Base-by-base conservation (phyloP, 2,329 filamentous ascomycete species). In the Claviceps africana region DNA sequence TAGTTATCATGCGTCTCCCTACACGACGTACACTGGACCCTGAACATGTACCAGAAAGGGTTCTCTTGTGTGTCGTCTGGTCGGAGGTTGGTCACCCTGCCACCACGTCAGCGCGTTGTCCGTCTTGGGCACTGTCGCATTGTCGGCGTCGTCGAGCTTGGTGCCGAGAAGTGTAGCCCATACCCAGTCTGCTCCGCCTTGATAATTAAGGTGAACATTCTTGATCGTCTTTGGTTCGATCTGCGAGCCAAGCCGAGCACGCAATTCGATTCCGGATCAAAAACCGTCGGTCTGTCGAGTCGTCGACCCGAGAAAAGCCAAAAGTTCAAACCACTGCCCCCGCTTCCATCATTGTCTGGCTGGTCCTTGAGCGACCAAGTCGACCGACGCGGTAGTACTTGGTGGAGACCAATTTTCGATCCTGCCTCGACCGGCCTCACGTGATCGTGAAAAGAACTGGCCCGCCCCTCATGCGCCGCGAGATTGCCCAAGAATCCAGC, bases 31-130 rank as follows among this genome's bases (percentile, higher is more conserved):
- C 93, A 98, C 74, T 96, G 88, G 37, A 98, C 91, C 65, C 86
- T 93, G 79, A 98, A 97, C 49, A 88, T 96, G 72, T 95, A 98
- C 78, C 85, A 95, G 73, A 96, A 98, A 4, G 89, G 88, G 54
- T 78, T 79, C 19, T 87, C 86, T 60, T 83, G 73, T 7, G 83
- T 88, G 67, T 98, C 93, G 59, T 83, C 75, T 8, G 93, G 93
- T 53, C 83, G 83, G 59, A 98, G 81, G 62, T 93, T 86, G 55
- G 89, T 96, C 55, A 98, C 89, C 46, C 93, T 97, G 33, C 40
- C 15, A 15, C 28, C 4, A 37, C 4, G 42, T 61, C 54, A 52
- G 54, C 37, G 22, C 28, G 17, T 30, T 28, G 47, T 22, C n/a
- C n/a, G n/a, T n/a, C n/a, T n/a, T n/a, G n/a, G n/a, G n/a, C n/a